Base-by-base conservation (phyloP, 129 eudicot genomes). In the Gnaphalium uliginosum region DNA sequence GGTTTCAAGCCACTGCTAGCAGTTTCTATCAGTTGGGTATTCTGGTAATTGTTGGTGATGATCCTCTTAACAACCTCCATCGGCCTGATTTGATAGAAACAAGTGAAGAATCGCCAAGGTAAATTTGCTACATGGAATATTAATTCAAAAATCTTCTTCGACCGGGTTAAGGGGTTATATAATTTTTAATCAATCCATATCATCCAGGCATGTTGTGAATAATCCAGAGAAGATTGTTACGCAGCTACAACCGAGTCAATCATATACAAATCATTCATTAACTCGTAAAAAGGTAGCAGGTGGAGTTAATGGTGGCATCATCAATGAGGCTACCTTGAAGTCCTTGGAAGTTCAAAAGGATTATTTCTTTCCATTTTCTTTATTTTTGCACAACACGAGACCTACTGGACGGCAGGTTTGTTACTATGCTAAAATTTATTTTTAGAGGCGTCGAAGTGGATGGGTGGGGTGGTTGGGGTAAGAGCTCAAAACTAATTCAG, bases 1-100 rank as follows among this genome's bases (percentile, higher is more conserved):
- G 95, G 95, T 91, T 91, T 85, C 95, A 91, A 76, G 97, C 95
- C 54, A 91, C 97, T 71, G 87, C 97, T 68, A 88, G 87, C 46
- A 94, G 97, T 70, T 91, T 84, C 69, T 91, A 88, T 81, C 97
- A 91, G 87, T 65, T 89, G 78, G 95, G 93, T 39, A 90, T 93
- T 71, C 81, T 88, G 85, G 98, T 88, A 37, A 75, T 86, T 57
- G 87, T 83, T 60, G 92, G 88, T 43, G 90, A 83, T 76, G 83
- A 81, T 83, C 18, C 82, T 33, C 78, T 84, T 67, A 83, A 64
- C 64, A 87, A 74, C 66, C 80, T 84, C 53, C 73, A 58, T 78
- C 85, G 73, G 29, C 78, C 92, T 80, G 85, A 86, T 75, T 70
- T 78, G 15, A 24, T 83, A 32, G 87, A 82, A 60, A 76, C 73